Percentiles rank a stretch among this genome's conserved stretches.
phyloP scores from a whole-genome alignment of 108 stramenopile genomes.

The Pseudonitzschia delicatissima region DNA sequence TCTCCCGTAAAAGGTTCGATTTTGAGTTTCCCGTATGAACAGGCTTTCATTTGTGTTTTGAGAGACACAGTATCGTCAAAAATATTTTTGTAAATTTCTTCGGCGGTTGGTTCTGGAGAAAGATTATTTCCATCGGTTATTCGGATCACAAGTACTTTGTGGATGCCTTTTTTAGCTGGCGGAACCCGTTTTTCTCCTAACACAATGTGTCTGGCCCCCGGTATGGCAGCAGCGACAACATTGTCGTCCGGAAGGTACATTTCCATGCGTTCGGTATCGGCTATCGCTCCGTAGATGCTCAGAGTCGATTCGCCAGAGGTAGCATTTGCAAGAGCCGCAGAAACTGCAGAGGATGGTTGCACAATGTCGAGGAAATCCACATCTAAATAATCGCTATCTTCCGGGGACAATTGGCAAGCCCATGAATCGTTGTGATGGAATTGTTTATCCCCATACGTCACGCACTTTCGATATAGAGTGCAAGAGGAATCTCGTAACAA shows the following conservation, averaged over 20 bases:
- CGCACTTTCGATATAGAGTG: too few relatives aligned
- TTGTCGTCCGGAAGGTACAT: too few relatives aligned
- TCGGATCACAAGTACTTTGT: background rate
- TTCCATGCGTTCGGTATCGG: background rate
- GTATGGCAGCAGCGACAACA: too few relatives aligned
- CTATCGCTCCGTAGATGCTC: background rate
- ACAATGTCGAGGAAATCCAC: too few relatives aligned
- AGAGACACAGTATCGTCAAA: constrained; percentile 34
- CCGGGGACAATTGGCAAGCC: too few relatives aligned
- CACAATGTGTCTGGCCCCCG: background rate
- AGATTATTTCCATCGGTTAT: background rate
- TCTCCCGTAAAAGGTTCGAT: constrained; percentile 20
- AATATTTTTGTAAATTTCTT: background rate
- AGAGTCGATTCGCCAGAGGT: background rate
- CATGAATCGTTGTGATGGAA: too few relatives aligned
- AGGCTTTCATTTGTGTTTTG: constrained; percentile 29
- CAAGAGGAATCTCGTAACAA: too few relatives aligned
- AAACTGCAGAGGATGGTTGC: too few relatives aligned
- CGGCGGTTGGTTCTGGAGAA: too few relatives aligned
- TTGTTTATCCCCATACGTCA: too few relatives aligned
- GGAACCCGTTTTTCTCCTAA: background rate
- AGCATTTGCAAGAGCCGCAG: too few relatives aligned
- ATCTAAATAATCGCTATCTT: too few relatives aligned
- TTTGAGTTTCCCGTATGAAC: constrained; percentile 38
- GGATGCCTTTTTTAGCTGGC: background rate